phyloP scores from a whole-genome alignment of 257 asterid species.

The Salvia hispanica region DNA sequence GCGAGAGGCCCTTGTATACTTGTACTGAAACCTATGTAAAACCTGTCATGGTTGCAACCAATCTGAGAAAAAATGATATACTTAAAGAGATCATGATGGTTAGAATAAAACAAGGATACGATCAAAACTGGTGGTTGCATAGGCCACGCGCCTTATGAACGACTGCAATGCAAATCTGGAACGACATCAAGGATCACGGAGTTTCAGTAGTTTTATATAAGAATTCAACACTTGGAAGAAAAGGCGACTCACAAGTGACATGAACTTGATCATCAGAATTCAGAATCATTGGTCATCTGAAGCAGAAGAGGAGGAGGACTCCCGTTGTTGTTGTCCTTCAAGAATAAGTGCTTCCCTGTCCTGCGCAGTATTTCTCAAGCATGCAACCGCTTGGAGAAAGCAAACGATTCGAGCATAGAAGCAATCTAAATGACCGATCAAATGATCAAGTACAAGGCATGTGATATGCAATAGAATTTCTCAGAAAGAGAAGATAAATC shows the following conservation, averaged over 20 bases:
- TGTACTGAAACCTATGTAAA: slow-evolving; percentile 25
- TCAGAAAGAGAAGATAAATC: not conserved
- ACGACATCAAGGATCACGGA: slow-evolving; percentile 11
- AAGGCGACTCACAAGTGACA: slow-evolving; percentile 48
- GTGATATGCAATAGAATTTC: not conserved
- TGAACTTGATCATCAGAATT: slow-evolving; percentile 56
- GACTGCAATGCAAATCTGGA: slow-evolving; percentile 81
- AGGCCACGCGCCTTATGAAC: slow-evolving; percentile 74
- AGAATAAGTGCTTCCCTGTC: slow-evolving; percentile 79
- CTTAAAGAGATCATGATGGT: slow-evolving; percentile 5
- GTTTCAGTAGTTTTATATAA: not conserved
- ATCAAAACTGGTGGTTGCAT: slow-evolving; percentile 73
- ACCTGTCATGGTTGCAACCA: slow-evolving; percentile 14
- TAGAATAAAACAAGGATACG: slow-evolving; percentile 59
- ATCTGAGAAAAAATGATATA: not conserved
- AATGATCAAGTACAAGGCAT: not conserved
- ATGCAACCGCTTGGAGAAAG: slow-evolving; percentile 62
- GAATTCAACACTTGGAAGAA: not conserved
- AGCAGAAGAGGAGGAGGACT: slow-evolving; percentile 85
- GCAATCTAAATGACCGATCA: not conserved
- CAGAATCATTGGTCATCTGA: slow-evolving; percentile 69
- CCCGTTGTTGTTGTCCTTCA: slow-evolving; percentile 57
- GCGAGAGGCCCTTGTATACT: slow-evolving; percentile 33
- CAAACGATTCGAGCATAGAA: not conserved
- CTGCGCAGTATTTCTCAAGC: slow-evolving; percentile 70